Evolutionary conservation across 495 filamentous ascomycete species (phyloP), one percentile per base, ranked within the genome.

Genomic region (Saxophila tyrrhenica): DNA sequence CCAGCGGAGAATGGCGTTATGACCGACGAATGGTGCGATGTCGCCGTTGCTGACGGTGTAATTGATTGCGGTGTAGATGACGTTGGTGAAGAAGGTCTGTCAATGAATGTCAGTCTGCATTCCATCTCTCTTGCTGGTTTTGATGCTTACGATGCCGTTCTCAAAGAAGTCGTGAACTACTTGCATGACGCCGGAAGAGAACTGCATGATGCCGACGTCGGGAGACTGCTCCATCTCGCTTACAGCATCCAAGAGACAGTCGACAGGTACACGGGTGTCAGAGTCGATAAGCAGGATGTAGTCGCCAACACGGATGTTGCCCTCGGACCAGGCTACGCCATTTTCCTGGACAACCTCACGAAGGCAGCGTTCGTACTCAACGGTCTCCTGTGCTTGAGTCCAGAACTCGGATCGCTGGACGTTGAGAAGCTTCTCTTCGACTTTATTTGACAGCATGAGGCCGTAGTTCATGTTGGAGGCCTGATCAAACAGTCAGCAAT

Each of bases 1-100:
- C 86, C 86, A 90, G 53, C 86, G 78, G 39, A 90, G 76, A 52
- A 89, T 77, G 45, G 86, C 86, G 62, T 90, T 90, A 69, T 89
- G 86, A n/a, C 73, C 73, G 56, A 75, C 72, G 58, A 75, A 75
- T n/a, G 86, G 86, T 13, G 86, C 85, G 48, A 89, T 84, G 64
- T 90, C 86, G 42, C 86, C 86, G 69, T 88, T 89, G 20, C 84
- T 77, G 59, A 89, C 84, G 45, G 85, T 82, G 66, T 83, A 90
- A 11, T 77, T 73, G 55, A 90, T 90, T 47, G 84, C 82, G 25
- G 75, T 85, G 67, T 89, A 90, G 65, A 90, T 83, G 17, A 90
- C 75, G 65, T 89, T 83, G 45, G 86, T 90, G 72, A 90, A 90
- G 73, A 88, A 90, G 35, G 85, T 87, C 44, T 47, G 21, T 23